phyloP scores from a whole-genome alignment of 192 early-diverging fungal genomes.

The Entomortierella chlamydospora region DNA sequence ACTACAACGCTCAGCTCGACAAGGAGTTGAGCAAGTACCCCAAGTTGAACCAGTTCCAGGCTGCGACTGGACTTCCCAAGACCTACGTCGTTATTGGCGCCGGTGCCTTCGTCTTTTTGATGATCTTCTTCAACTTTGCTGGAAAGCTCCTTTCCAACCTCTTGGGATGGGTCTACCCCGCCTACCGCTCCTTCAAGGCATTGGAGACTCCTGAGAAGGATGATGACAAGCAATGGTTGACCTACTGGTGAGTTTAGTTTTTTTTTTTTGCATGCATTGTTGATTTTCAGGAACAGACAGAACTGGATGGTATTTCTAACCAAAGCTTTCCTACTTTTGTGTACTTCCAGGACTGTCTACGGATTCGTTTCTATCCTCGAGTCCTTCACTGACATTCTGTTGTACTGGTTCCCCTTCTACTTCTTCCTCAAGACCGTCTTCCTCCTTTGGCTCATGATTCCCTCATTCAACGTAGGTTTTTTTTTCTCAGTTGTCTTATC shows the following conservation, averaged over 20 bases:
- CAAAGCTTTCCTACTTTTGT: no score
- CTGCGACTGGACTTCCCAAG: slow-evolving; percentile 86
- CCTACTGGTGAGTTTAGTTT: slow-evolving; percentile 75
- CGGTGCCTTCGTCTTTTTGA: slow-evolving; percentile 68
- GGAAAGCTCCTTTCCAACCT: slow-evolving; percentile 84
- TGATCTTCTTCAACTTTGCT: slow-evolving; percentile 93
- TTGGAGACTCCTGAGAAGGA: slow-evolving; percentile 83
- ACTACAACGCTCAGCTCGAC: slow-evolving; percentile 71
- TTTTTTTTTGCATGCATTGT: not conserved
- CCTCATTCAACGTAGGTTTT: slow-evolving; percentile 73
- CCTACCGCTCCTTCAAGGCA: slow-evolving; percentile 93
- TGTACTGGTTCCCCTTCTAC: slow-evolving; percentile 98
- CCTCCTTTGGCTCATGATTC: slow-evolving; percentile 87
- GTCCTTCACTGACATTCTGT: slow-evolving; percentile 89
- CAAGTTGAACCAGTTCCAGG: slow-evolving; percentile 75
- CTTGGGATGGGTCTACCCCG: slow-evolving; percentile 93
- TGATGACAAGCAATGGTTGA: slow-evolving; percentile 91
- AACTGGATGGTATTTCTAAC: no score
- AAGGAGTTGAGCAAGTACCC: slow-evolving; percentile 78
- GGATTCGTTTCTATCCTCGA: slow-evolving; percentile 89
- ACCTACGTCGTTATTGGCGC: slow-evolving; percentile 82
- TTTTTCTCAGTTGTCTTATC: no score
- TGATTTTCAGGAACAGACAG: not conserved
- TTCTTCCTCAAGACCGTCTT: slow-evolving; percentile 92
- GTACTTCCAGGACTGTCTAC: slow-evolving; percentile 87